phyloP scores from a whole-genome alignment of 192 early-diverging fungal species.

The Backusella liffmaniae region DNA sequence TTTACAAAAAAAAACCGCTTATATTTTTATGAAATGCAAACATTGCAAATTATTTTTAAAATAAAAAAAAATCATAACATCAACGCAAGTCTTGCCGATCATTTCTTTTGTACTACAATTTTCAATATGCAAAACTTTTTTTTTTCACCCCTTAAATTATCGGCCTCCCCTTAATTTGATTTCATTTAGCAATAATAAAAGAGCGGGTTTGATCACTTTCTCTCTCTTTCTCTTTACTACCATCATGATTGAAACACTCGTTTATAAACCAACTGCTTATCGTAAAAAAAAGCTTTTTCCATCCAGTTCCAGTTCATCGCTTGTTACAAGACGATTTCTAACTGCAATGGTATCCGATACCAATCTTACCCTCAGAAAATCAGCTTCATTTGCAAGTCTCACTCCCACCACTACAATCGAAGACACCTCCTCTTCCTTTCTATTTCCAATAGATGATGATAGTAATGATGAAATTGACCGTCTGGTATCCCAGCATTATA shows the following conservation, averaged over 20 bases:
- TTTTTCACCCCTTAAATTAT: not conserved
- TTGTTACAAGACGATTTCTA: not conserved
- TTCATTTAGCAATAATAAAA: too few relatives aligned
- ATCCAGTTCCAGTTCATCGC: not conserved
- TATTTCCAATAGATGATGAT: not conserved
- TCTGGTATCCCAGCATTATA: slow-evolving; percentile 11
- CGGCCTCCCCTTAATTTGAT: not conserved
- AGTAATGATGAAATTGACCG: not conserved
- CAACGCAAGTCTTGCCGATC: not conserved
- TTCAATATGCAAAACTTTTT: not conserved
- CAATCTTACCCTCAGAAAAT: not conserved
- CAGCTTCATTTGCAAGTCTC: not conserved
- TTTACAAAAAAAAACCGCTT: not conserved
- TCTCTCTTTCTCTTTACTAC: not conserved
- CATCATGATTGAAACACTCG: not conserved
- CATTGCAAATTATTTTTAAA: not conserved
- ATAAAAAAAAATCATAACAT: not conserved
- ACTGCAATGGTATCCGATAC: not conserved
- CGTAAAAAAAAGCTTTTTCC: not conserved
- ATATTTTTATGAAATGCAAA: too few relatives aligned
- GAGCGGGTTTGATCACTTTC: not conserved
- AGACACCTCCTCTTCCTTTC: not conserved
- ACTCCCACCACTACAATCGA: not conserved
- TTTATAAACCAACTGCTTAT: not conserved
- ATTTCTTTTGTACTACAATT: not conserved